Percentiles rank a stretch among this genome's conserved stretches.
Conservation (phyloP, 73 alveolate species). For the Breviolum minutum region DNA sequence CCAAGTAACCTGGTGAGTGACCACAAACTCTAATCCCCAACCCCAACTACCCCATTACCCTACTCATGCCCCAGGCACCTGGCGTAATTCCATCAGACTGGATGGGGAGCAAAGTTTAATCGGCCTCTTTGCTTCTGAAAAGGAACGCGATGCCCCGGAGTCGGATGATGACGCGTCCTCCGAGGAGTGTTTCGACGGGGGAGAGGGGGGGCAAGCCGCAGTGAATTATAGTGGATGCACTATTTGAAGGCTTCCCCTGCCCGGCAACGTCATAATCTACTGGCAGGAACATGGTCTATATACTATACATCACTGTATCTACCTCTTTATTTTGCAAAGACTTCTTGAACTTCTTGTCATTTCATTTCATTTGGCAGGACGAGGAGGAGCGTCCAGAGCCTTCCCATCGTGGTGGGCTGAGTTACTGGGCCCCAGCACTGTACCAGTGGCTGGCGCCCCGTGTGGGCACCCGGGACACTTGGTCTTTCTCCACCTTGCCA, state of each 20-base stretch:
- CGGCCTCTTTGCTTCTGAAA: slow-evolving; percentile 1
- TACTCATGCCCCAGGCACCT: neutral
- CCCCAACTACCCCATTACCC: too few relatives aligned
- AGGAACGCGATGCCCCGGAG: slow-evolving; percentile 12
- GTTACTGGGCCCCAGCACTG: slow-evolving; percentile 79
- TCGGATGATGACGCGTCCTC: neutral
- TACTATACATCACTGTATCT: too few relatives aligned
- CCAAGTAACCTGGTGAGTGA: too few relatives aligned
- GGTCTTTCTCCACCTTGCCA: neutral
- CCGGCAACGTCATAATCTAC: too few relatives aligned
- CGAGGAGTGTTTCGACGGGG: neutral
- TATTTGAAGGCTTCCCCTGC: too few relatives aligned
- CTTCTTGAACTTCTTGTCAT: neutral
- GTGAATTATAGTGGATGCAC: neutral
- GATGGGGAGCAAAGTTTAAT: neutral
- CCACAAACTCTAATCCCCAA: too few relatives aligned
- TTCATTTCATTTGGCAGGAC: neutral
- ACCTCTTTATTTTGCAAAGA: neutral
- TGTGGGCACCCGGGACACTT: slow-evolving; percentile 56
- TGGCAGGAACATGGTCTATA: too few relatives aligned
- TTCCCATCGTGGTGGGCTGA: slow-evolving; percentile 72
- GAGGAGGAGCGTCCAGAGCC: neutral
- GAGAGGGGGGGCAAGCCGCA: neutral
- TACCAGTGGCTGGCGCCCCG: slow-evolving; percentile 79
- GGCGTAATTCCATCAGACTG: slow-evolving; percentile 25